Base-by-base conservation (phyloP, 108 stramenopile species). In the Chaetoceros muelleri region DNA sequence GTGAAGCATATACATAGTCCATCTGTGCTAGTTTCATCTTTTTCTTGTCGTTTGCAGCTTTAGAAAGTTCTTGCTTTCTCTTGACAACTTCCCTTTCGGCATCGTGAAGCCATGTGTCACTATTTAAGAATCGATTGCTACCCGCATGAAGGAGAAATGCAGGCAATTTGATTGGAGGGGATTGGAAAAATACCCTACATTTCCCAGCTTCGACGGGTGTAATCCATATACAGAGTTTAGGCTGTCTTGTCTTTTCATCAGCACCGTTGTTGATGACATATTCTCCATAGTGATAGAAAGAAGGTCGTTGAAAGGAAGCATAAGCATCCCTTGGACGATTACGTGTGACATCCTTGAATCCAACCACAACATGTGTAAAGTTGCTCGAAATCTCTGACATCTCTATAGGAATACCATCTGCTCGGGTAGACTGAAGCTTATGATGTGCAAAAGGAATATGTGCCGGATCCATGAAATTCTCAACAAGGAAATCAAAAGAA, bases 361-460 rank as follows among this genome's bases (percentile, higher is more conserved):
- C 46, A 16, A 30, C 60, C 53, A 72, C 70, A 21, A 71, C 61
- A 50, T 71, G 65, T 10, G 73, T 74, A 55, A 62, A 71, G 50
- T 74, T 79, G 34, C 30, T 57, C 10, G 28, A 66, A 24, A 57
- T 8, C 2, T 64, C 26, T 16, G 27, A 31, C 70, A 79, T 79
- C 8, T 61, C 60, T 20, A 79, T 69, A 13, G 73, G 71, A 0
- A 57, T 46, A 21, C 65, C 73, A 53, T 79, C 73, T 24, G 57
- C 28, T 48, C 84, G 67, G 24, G 53, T 30, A 8, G 66, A 65
- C 52, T 79, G 69, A n/a, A 53, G 45, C 51, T 20, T 34, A 53
- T 66, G 57, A 27, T 60, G 28, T 21, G 67, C 92, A 77, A 85
- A 94, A 1, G 90, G 87, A 20, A 94, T 60, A 58, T 94, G 93